Conservation (phyloP, 768 basidiomycete species). For the Epithele typhae region DNA sequence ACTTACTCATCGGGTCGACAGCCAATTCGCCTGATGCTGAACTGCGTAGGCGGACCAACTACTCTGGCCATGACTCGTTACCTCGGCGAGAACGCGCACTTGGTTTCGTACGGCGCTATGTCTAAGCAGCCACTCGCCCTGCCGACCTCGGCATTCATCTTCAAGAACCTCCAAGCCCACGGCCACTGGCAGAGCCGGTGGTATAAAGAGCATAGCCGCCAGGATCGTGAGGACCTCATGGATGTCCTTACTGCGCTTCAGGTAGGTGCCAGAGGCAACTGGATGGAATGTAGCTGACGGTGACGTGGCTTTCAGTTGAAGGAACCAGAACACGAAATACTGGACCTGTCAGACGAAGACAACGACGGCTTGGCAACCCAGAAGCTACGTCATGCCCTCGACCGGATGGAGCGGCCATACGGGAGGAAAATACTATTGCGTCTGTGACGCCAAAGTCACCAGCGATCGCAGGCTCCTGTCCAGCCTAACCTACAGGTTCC, state of each 20-base stretch:
- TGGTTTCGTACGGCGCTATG: slow-evolving; percentile 91
- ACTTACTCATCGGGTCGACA: too few species aligned
- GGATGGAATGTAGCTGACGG: neutral
- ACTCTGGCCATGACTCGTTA: slow-evolving; percentile 67
- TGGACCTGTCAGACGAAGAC: slow-evolving; percentile 42
- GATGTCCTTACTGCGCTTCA: slow-evolving; percentile 49
- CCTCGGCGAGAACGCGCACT: slow-evolving; percentile 61
- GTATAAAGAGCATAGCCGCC: slow-evolving; percentile 47
- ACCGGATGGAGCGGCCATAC: slow-evolving; percentile 32
- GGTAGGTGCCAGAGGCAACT: slow-evolving; percentile 16
- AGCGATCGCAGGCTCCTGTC: too few species aligned
- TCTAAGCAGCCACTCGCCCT: slow-evolving; percentile 75
- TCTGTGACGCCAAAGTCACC: too few species aligned
- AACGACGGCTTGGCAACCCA: slow-evolving; percentile 34
- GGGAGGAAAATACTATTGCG: slow-evolving; percentile 48
- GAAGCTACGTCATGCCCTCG: slow-evolving; percentile 31
- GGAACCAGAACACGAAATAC: slow-evolving; percentile 65
- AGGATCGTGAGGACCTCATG: slow-evolving; percentile 35
- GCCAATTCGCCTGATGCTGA: slow-evolving; percentile 45
- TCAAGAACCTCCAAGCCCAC: slow-evolving; percentile 71
- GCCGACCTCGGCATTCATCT: slow-evolving; percentile 78
- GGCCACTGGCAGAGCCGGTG: slow-evolving; percentile 81
- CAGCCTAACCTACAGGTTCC: too few species aligned
- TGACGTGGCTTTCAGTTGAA: slow-evolving; percentile 42
- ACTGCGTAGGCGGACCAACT: slow-evolving; percentile 61